phyloP scores from a whole-genome alignment of 163 green algal species.

The Scenedesmus sp. region DNA sequence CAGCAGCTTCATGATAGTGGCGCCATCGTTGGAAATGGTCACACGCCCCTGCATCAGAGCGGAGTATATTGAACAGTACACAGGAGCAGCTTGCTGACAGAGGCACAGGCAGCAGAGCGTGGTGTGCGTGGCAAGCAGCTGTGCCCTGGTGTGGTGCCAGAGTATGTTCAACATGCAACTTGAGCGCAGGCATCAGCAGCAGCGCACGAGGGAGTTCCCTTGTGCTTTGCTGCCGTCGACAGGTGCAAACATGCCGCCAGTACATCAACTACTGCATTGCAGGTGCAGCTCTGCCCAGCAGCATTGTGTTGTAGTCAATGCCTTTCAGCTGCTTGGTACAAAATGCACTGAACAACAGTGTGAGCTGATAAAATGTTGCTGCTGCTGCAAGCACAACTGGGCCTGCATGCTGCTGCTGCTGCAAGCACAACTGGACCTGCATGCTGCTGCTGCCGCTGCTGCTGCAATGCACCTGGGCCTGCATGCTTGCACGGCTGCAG shows the following conservation, averaged over 20 bases:
- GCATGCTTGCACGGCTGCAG: no score
- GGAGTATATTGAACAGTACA: not conserved
- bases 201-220: no score
- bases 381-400: no score
- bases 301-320: not conserved
- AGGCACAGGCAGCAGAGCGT: not conserved
- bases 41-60: conserved; percentile 76
- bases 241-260: no score
- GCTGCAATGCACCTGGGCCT: no score
- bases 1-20: conserved; percentile 99
- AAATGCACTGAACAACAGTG: not conserved
- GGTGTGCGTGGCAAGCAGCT: not conserved
- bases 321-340: not conserved
- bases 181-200: no score
- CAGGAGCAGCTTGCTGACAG: not conserved
- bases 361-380: not conserved
- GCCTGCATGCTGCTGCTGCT: no score
- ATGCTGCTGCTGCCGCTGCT: not conserved
- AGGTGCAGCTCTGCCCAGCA: not conserved
- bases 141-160: not conserved
- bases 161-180: no score
- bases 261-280: not conserved
- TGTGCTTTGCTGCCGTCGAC: no score
- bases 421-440: not conserved
- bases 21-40: conserved; percentile 98